Percentiles rank a stretch among this genome's conserved stretches.
Evolutionary conservation across 2,329 filamentous ascomycete species (phyloP).

Genomic region (Phyllosticta citribraziliensis): DNA sequence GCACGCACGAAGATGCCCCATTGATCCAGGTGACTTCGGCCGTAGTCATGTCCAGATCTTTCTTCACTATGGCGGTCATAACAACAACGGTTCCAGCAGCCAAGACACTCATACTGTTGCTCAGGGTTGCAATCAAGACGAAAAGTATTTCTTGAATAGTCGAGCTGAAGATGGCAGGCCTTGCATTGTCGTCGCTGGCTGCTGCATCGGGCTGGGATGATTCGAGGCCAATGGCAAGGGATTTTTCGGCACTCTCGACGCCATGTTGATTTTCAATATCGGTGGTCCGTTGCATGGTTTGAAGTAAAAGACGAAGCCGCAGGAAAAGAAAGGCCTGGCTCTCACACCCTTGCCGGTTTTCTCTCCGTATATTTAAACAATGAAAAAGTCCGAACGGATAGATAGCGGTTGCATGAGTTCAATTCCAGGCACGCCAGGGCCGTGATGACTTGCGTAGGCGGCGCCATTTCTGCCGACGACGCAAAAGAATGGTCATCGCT

Average conservation of each 20-base stretch:
- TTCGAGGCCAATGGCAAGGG: background rate
- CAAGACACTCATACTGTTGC: constrained; percentile 54
- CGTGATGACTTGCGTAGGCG: background rate
- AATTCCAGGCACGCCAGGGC: background rate
- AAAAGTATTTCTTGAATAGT: constrained; percentile 56
- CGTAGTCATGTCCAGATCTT: constrained; percentile 52
- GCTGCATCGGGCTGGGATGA: background rate
- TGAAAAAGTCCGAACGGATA: background rate
- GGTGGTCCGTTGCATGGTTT: background rate
- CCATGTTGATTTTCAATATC: background rate
- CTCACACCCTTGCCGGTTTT: background rate
- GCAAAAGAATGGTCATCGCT: background rate
- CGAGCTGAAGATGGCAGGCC: constrained; percentile 52
- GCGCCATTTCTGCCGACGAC: background rate
- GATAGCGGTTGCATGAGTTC: background rate
- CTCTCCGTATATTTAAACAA: background rate
- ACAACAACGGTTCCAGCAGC: constrained; percentile 50
- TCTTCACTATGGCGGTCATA: constrained; percentile 51
- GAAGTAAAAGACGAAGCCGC: background rate
- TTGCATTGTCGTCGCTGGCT: background rate
- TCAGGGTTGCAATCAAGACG: constrained; percentile 56
- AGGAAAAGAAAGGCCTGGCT: background rate
- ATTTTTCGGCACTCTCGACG: background rate
- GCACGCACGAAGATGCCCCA: constrained; percentile 46
- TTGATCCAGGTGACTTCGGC: constrained; percentile 60